Conservation (phyloP, 495 filamentous ascomycete species). For the Usnea hakonensis region DNA sequence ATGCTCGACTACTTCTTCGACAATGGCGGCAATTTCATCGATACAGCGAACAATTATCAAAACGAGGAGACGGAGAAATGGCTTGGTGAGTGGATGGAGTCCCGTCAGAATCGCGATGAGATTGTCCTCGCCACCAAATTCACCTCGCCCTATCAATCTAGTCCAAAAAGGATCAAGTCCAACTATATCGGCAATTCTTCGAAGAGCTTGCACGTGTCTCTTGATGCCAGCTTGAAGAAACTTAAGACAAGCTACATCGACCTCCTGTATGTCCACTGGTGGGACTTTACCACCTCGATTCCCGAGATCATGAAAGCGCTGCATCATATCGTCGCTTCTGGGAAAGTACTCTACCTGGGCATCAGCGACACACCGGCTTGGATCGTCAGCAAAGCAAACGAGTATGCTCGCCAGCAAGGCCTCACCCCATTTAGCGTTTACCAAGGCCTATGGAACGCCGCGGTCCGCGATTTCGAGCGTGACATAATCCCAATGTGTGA, state of each 20-base stretch:
- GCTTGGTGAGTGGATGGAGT: constrained; percentile 54
- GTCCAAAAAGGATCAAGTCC: constrained; percentile 27
- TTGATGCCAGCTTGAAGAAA: constrained; percentile 50
- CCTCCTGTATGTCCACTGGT: constrained; percentile 50
- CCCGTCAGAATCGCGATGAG: constrained; percentile 49
- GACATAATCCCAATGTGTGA: constrained; percentile 52
- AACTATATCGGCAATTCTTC: constrained; percentile 50
- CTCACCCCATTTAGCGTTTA: constrained; percentile 58
- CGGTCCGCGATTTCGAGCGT: constrained; percentile 44
- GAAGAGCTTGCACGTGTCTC: constrained; percentile 45
- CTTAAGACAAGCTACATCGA: constrained; percentile 61
- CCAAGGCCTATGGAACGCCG: constrained; percentile 53
- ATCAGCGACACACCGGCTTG: constrained; percentile 56
- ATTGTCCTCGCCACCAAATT: constrained; percentile 72
- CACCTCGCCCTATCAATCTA: constrained; percentile 35
- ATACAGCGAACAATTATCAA: constrained; percentile 52
- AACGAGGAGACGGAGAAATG: constrained; percentile 45
- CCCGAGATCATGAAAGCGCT: constrained; percentile 55
- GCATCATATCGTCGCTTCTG: constrained; percentile 46
- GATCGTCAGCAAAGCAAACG: constrained; percentile 53
- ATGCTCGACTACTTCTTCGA: constrained; percentile 48
- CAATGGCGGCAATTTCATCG: constrained; percentile 48
- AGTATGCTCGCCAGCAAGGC: constrained; percentile 51
- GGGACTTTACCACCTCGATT: constrained; percentile 50
- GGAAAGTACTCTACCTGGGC: constrained; percentile 60